Evolutionary conservation across 768 basidiomycete species (phyloP), one percentile per base, ranked within the genome.

Genomic region (Lactarius psammicola): DNA sequence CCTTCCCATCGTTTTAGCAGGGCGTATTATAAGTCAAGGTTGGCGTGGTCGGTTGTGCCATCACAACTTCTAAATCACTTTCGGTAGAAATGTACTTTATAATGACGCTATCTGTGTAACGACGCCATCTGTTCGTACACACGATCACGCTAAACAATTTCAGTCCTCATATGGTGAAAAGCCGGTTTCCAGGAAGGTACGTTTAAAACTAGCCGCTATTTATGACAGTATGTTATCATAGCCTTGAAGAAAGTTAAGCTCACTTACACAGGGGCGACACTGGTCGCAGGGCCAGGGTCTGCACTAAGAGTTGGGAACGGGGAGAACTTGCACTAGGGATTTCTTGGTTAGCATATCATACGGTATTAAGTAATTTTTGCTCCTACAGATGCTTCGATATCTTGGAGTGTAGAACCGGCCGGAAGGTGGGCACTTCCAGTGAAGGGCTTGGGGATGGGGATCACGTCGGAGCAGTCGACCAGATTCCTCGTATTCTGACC

Each of bases 401-500:
- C 36, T 2, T 42, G 1, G n/a, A 2, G 38, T 26, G 60, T 56
- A 38, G 26, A 34, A n/a, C 65, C 65, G 13, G 65, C 65, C 10
- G 65, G 65, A 9, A 66, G 56, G 40, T 59, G 65, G 18, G 60
- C 34, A 4, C 13, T 44, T 0, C 56, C 49, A 9, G 8, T 10
- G 56, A 31, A 34, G n/a, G 60, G 49, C 31, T 66, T 66, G 60
- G 60, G 56, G 17, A 33, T 8, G 7, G 65, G 65, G 38, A 66
- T 62, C 23, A 66, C 65, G 0, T 66, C 65, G 3, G 65, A 71
- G 30, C 72, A 73, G 61, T 73, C 72, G 44, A 69, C 49, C 56
- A 73, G 28, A 3, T 68, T 28, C 1, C 2, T 1, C n/a, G 55
- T 31, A 15, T 73, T 55, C 36, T 75, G 74, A 11, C 76, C 76